Base-by-base conservation (phyloP, 2,329 filamentous ascomycete genomes). In the Aspergillus pseudoviridinutans region DNA sequence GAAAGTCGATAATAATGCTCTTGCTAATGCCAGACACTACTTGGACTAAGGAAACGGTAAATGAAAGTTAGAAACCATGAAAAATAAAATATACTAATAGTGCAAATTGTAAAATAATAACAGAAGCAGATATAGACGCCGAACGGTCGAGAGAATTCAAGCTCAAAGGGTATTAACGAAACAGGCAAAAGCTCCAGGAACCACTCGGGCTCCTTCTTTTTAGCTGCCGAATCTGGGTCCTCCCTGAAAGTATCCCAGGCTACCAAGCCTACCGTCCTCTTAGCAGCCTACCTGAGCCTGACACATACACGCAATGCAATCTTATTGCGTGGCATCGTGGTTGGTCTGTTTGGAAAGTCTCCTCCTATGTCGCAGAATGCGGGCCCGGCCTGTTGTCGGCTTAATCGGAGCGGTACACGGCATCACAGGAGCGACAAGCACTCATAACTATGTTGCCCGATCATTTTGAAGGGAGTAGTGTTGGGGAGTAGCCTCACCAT, bases 401-500 rank as follows among this genome's bases (percentile, higher is more conserved):
- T 58, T 38, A 55, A 47, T 51, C 28, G 38, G 50, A 47, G 28
- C 50, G 47, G 38, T 44, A 46, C 50, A 53, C n/a, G 44, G 24
- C 50, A 32, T 32, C 35, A 46, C n/a, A 32, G 20, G 41, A 24
- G 51, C 42, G 38, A 29, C 20, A 17, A 10, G 35, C 10, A 25
- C 42, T 42, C 20, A 22, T 12, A 42, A 27, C 44, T 49, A 51
- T 50, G 61, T 53, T 57, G 54, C 49, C 53, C 51, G 32, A 53
- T 55, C 50, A 60, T 24, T 46, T 17, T 62, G 60, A 60, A 58
- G 60, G 61, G 58, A 62, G 58, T 57, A 53, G 49, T 61, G 61
- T 57, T 56, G 58, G 58, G 58, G 58, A 68, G 61, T 58, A 61
- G 60, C 65, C 56, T 56, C 50, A 62, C 59, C 51, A 57, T 52